Base-by-base conservation (phyloP, 1,284 basidiomycete genomes). In the Papiliotrema terrestris region DNA sequence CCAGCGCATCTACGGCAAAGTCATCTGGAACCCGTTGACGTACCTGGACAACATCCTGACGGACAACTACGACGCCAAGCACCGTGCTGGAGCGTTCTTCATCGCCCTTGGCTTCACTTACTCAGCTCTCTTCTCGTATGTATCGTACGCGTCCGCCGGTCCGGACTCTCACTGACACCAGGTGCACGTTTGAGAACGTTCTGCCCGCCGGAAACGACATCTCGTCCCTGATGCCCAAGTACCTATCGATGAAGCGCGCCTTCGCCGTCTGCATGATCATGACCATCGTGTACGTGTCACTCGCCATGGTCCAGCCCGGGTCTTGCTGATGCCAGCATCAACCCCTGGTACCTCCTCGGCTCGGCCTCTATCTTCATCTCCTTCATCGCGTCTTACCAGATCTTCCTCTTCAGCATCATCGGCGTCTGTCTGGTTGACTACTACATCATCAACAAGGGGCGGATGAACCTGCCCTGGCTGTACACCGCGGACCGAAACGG, bases 351-450 rank as follows among this genome's bases (percentile, higher is more conserved):
- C 68, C 79, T 91, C 38, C 80, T 91, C 55, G 84, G 85, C 69
- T 83, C 79, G 61, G 86, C 84, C 70, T 86, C 84, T 72, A 82
- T 79, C 65, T 91, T 92, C 78, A 85, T 86, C 9, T 85, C 86
- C 14, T 91, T 91, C 73, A 82, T 91, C 8, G 86, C 55, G 1
- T 64, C 62, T 11, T 65, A 67, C 55, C 86, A 86, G 23, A 87
- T 90, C 54, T 89, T 89, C 79, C 75, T 89, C 38, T 87, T 86
- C 58, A 86, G 86, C 19, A 86, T 90, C 61, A 84, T 84, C 35
- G 86, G 86, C 15, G 86, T 88, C 22, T 86, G 88, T 83, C 83
- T 89, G 59, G 84, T 81, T n/a, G 87, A 92, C 71, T 91, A 91
- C 77, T 92, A 85, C 74, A 63, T 90, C 39, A 80, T 92, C 59